Base-by-base conservation (phyloP, 805 yeast genomes). In the Blastobotrys terrestris region DNA sequence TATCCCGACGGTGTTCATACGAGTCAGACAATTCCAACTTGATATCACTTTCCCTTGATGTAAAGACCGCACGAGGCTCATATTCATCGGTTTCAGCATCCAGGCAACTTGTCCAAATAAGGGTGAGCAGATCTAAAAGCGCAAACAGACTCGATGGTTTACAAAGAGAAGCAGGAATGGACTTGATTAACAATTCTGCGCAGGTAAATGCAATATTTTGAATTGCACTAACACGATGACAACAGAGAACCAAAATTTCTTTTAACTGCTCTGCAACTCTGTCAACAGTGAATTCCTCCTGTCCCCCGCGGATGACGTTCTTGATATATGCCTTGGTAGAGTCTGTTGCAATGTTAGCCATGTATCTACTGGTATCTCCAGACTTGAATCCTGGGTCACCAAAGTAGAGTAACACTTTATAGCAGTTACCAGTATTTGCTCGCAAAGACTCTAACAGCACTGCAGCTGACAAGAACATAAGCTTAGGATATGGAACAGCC, bases 381-480 rank as follows among this genome's bases (percentile, higher is more conserved):
- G 87, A 74, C 39, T 77, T 74, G 57, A 88, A 75, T 0, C 95
- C 84, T 1, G 96, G 94, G 63, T 94, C 98, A 1, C 94, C 85
- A 60, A 85, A 84, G 69, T 94, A 94, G 41, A 77, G 75, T 51
- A 92, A 75, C 39, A 82, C 73, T n/a, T 83, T 81, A 0, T 95
- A 83, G 58, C 96, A 85, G 58, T 85, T 84, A 13, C 97, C 98
- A 6, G 85, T 75, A 50, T 77, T 80, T 18, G 87, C 87, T 54
- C 99, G 76, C 49, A 89, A 72, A 16, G 81, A 74, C 71, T 94
- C 99, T 39, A 92, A 75, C 53, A 90, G 76, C 2, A 85, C 73
- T 0, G 95, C 76, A 0, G 98, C 86, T 0, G 96, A 83, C 59
- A 94, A 71, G 65, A 94, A 94, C 87, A 92, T 87, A 57, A 87